A percentile compares a stretch with the other conserved stretches of the same genome.
phyloP scores from a whole-genome alignment of 169 alveolate species.

The Plasmodium coatneyi region DNA sequence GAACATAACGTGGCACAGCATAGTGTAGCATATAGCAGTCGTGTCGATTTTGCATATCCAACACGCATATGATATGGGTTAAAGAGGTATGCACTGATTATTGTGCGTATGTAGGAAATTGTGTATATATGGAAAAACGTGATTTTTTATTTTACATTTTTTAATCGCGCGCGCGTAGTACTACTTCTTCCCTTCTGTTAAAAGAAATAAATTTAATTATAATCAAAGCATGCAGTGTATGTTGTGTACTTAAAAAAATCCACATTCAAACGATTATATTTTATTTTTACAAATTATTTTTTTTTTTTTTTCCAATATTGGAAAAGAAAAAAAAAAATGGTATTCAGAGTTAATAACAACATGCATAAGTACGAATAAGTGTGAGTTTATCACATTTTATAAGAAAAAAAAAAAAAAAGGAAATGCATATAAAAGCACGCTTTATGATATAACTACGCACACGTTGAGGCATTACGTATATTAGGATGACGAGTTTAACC shows the following conservation, averaged over 20 bases:
- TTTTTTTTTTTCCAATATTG: neutral
- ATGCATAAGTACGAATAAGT: neutral
- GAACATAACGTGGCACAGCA: neutral
- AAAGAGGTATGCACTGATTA: neutral
- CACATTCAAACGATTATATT: neutral
- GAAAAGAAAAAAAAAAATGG: neutral
- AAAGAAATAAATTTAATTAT: neutral
- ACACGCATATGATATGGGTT: constrained; percentile 2
- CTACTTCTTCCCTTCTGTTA: neutral
- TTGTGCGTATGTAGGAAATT: neutral
- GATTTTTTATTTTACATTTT: neutral
- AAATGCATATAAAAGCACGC: neutral
- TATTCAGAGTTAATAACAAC: neutral
- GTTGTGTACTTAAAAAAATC: neutral
- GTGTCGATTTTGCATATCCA: neutral
- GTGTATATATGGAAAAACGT: neutral
- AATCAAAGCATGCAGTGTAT: neutral
- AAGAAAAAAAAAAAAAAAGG: neutral
- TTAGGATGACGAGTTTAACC: neutral
- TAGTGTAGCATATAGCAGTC: neutral
- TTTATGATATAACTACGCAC: neutral
- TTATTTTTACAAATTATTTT: neutral
- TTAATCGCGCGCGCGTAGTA: neutral
- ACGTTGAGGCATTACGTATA: neutral
- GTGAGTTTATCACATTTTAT: neutral